Conservation (phyloP, 192 early-diverging fungal genomes). For the Coemansia sp. region DNA sequence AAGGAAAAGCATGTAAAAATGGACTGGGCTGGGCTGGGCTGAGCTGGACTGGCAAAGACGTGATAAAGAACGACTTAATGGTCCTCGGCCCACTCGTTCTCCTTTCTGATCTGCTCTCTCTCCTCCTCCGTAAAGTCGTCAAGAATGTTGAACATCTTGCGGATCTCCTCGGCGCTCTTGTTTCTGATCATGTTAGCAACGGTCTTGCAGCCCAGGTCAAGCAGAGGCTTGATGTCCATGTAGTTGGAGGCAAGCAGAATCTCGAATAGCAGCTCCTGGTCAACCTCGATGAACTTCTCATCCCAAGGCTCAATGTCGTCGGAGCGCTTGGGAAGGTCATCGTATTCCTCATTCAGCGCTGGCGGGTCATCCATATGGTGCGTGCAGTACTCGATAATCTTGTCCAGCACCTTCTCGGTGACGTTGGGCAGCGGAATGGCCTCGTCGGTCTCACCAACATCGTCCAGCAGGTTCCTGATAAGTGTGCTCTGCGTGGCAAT, state of each 20-base stretch:
- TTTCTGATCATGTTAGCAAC: conserved; percentile 98
- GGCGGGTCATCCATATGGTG: conserved; percentile 76
- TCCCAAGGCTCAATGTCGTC: conserved; percentile 83
- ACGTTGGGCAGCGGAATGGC: conserved; percentile 83
- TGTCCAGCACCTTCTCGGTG: conserved; percentile 66
- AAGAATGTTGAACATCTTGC: conserved; percentile 93
- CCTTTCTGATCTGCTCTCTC: conserved; percentile 84
- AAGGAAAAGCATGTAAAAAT: conserved; percentile 5
- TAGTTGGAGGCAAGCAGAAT: conserved; percentile 86
- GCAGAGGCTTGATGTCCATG: conserved; percentile 93
- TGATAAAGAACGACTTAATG: conserved; percentile 25
- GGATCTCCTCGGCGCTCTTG: conserved; percentile 90
- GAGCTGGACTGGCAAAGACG: background rate
- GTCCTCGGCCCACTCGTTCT: conserved; percentile 78
- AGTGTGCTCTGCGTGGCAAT: conserved; percentile 73
- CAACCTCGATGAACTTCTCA: conserved; percentile 74
- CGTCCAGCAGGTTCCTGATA: conserved; percentile 82
- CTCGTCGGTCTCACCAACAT: conserved; percentile 66
- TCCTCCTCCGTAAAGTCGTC: conserved; percentile 98
- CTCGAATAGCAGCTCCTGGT: conserved; percentile 79
- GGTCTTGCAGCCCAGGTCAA: conserved; percentile 97
- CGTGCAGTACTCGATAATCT: conserved; percentile 84
- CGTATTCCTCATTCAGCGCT: conserved; percentile 52
- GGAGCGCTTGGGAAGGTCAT: conserved; percentile 60
- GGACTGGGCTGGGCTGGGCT: background rate